Base-by-base conservation (phyloP, 2,329 filamentous ascomycete genomes). In the Neopestalotiopsis rosae region DNA sequence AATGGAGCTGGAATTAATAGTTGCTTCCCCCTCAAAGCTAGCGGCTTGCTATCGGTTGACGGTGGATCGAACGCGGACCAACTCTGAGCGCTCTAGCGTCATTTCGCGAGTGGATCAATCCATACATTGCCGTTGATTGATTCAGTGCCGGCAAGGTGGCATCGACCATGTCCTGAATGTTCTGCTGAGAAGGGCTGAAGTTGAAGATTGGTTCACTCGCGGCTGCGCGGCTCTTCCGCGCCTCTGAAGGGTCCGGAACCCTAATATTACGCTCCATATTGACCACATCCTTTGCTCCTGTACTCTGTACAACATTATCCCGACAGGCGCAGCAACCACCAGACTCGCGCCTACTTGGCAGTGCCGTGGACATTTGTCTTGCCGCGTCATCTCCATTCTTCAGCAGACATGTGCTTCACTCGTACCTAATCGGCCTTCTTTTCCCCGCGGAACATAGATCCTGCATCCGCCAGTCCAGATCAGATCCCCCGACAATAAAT, bases 371-470 rank as follows among this genome's bases (percentile, higher is more conserved):
- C 45, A 59, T 59, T 24, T 59, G 10, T 52, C 3, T 34, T 34
- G 57, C 57, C 57, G 57, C 57, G 57, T 59, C 57, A 59, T 59
- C 57, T 59, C 57, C 6, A 30, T 28, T 59, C 45, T 52, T 52
- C 17, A 52, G 17, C 6, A 52, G 45, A 20, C 45, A 52, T 52
- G 45, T 52, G 45, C 45, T 52, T 52, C 45, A 20, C 17, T 20
- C 45, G 45, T 52, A 52, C 45, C 45, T 52, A 52, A 52, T 52
- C 45, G 45, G n/a, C 45, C 34, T 38, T 10, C 34, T 10, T 17
- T 52, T 52, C 45, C 17, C 45, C 45, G 45, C 45, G 45, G 45
- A 52, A 52, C 45, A 52, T 20, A 17, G 45, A 52, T 52, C n/a
- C 14, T 52, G 17, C 45, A n/a, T 52, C 45, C 45, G 45, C 17